Base-by-base conservation (phyloP, 2,329 filamentous ascomycete species). In the Pseudocercospora musae region DNA sequence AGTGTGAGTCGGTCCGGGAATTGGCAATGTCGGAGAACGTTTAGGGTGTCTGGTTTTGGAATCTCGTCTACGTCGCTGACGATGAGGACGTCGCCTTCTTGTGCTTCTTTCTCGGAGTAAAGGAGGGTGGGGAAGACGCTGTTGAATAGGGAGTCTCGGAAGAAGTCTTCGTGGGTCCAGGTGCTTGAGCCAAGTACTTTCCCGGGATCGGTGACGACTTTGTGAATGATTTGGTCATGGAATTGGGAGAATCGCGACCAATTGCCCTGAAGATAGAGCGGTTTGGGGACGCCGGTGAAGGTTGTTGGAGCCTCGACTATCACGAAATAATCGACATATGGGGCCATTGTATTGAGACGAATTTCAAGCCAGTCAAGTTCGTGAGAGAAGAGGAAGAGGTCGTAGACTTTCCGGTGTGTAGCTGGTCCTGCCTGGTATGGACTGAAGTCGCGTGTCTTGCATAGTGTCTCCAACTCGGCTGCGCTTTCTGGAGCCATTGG, bases 311-410 rank as follows among this genome's bases (percentile, higher is more conserved):
- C 81, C 75, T 89, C 87, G 56, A 88, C 80, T 33, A 89, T 80
- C 69, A 89, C 78, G 68, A 87, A 89, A 74, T 87, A 87, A 75
- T 89, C 86, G 62, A 89, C 85, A 46, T 82, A 75, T 42, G 82
- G 73, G 60, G 83, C 82, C 15, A 87, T 80, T 2, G 83, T 83
- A 68, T 85, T 80, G 2, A 89, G 77, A 10, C 85, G 83, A 53
- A 89, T 84, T 72, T 89, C 86, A 46, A 89, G 79, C 80, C 85
- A 87, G 74, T 89, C 86, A 11, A 89, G 78, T 74, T 89, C 87
- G 2, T 79, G 82, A 67, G 86, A 87, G 68, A 88, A 75, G 78
- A 88, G 82, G 68, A 87, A 79, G 1, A 89, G 77, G 70, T 89
- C 87, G 72, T 85, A 87, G 31, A 87, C 76, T 70, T 84, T 85